Percentiles rank a stretch among this genome's conserved stretches.
Conservation (phyloP, 441 rosid species). For the Euphorbia schlechtendalii region DNA sequence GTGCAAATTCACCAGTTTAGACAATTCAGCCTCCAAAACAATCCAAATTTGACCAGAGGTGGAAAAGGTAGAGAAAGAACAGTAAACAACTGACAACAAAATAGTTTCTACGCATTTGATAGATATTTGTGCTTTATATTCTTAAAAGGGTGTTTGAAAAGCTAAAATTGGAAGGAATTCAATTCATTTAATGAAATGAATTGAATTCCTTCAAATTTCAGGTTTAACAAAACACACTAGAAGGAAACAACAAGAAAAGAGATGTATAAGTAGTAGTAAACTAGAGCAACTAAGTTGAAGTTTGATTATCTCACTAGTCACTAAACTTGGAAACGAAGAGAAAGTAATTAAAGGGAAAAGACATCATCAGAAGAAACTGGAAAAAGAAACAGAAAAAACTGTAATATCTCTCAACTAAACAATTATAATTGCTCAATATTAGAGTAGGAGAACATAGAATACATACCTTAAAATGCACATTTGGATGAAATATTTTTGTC, state of each 20-base stretch:
- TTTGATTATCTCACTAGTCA: not conserved
- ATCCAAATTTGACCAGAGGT: not conserved
- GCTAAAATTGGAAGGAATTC: no score
- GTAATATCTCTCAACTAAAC: not conserved
- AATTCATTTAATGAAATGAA: no score
- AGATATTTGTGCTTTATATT: not conserved
- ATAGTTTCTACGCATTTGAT: no score
- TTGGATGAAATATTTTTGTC: conserved; percentile 97
- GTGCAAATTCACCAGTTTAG: not conserved
- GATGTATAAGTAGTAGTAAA: not conserved
- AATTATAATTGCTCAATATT: not conserved
- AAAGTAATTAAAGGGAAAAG: not conserved
- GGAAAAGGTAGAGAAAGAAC: not conserved
- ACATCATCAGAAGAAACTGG: not conserved
- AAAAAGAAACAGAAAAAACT: not conserved
- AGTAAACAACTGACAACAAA: no score
- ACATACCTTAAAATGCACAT: conserved; percentile 91
- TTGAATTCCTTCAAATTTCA: no score
- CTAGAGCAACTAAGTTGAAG: not conserved
- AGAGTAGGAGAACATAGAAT: not conserved
- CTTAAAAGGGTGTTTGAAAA: not conserved
- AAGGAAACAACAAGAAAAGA: not conserved
- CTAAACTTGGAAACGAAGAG: not conserved
- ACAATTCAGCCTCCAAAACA: not conserved
- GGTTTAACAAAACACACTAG: no score